Evolutionary conservation across 2,329 filamentous ascomycete species (phyloP).

Genomic region (Aspergillus thermomutatus): DNA sequence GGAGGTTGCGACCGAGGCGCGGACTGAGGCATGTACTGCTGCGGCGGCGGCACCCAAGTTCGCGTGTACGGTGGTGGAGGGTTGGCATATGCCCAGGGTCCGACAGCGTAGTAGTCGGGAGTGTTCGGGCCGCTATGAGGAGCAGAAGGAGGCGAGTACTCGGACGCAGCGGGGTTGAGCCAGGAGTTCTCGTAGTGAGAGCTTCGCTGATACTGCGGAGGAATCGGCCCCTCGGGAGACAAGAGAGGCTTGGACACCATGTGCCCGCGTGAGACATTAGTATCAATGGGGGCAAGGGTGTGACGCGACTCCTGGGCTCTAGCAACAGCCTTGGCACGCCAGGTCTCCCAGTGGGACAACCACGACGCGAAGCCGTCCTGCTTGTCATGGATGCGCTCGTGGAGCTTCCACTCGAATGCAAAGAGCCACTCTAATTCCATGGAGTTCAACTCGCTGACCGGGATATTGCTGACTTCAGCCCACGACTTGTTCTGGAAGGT

Average conservation of each 20-base stretch:
- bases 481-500: constrained; percentile 97
- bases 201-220: constrained; percentile 48
- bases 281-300: constrained; percentile 62
- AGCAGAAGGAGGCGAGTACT: constrained; percentile 51
- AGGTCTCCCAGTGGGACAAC: constrained; percentile 65
- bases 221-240: constrained; percentile 48
- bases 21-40: constrained; percentile 33
- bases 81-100: constrained; percentile 43
- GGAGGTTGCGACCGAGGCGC: constrained; percentile 43
- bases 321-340: constrained; percentile 51
- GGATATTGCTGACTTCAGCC: constrained; percentile 90
- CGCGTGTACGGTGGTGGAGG: constrained; percentile 41
- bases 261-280: constrained; percentile 55
- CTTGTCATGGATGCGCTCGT: constrained; percentile 76
- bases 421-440: constrained; percentile 86
- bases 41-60: constrained; percentile 36
- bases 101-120: constrained; percentile 45
- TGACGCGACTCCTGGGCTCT: constrained; percentile 45
- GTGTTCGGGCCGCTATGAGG: constrained; percentile 48
- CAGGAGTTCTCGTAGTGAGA: constrained; percentile 49
- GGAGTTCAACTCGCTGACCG: constrained; percentile 76
- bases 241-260: constrained; percentile 49
- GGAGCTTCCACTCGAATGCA: constrained; percentile 78
- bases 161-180: constrained; percentile 47
- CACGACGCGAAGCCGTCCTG: constrained; percentile 65